Base-by-base conservation (phyloP, 495 filamentous ascomycete species). In the Neurospora sp. region DNA sequence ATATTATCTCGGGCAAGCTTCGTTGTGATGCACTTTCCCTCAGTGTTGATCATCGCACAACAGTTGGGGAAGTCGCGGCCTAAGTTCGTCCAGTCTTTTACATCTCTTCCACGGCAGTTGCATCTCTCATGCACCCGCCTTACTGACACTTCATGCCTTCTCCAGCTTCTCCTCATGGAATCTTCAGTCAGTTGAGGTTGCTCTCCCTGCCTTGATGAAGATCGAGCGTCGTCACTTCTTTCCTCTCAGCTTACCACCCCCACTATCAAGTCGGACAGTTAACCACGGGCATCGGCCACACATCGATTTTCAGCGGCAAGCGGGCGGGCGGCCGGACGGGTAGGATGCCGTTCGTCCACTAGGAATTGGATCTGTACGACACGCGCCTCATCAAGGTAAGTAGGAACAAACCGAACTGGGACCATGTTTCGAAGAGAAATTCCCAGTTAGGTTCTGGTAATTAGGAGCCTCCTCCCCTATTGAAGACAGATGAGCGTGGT, bases 21-120 rank as follows among this genome's bases (percentile, higher is more conserved):
- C 53, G 53, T 16, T 18, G 22, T 31, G 27, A 65, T 65, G 27
- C 53, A 16, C 27, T 9, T 65, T 65, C 53, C 27, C 53, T 65
- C 53, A 3, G 7, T 53, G 20, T 27, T 59, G 22, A 65, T 71
- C 41, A 35, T 53, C 70, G 70, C 39, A 20, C 20, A 27, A 22
- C 70, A 46, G 48, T 39, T 71, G 44, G 46, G 70, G 70, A 71
- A 71, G 35, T 38, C 9, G 69, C 70, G 44, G 41, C 41, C 70
- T 14, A 22, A 59, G 20, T 53, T 5, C 20, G 2, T 27, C 10
- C 20, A 59, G 2, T 27, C 10, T 11, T 27, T 27, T 22, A 14
- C 46, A 1, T 12, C n/a, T 22, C 10, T 53, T 59, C 10, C 48
- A 14, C 46, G 20, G 46, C 20, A 53, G 46, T 27, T 53, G 46